Evolutionary conservation across 106 monocot genomes (phyloP), one percentile per base, ranked within the genome.

Genomic region (Acorus calamus): DNA sequence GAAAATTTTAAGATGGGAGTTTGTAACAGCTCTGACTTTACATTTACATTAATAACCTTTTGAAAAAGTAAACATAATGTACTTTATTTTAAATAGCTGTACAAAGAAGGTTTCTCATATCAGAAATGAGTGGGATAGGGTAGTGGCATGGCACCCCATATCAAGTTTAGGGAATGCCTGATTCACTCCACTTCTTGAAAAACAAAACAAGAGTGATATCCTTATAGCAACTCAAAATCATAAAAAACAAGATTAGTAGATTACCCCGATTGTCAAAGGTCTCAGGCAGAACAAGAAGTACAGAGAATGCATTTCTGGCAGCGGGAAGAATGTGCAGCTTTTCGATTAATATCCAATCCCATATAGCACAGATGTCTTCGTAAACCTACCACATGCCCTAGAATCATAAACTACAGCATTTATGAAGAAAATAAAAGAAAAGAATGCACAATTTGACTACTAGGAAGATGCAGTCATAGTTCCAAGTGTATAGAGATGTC

Each of bases 321-420:
- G 49, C 76, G 6, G 66, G 66, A 67, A 64, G 71, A 58, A 98
- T 80, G 63, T 85, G 78, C 71, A 98, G 72, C 49, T 88, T 92
- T 65, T 85, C 87, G 51, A 49, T 83, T 82, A 98, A 78, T 71
- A 98, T 78, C 96, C 96, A 98, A 49, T 98, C 72, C 96, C 96
- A 98, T 44, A 98, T 98, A 14, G 80, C 52, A 76, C 50, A 76
- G 9, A 98, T 51, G 77, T 98, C 96, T 79, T 85, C 80, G 62
- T 69, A 67, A 49, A 98, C 91, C 96, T 98, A 75, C 7, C 65
- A 60, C 10, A 56, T 42, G 8, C 60, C 49, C 6, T 50, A 14
- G 28, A 2, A 67, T 44, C 4, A 0, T 28, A 69, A 52, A 51
- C 55, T 28, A 11, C 8, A 41, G 6, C 55, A 66, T n/a, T 53